These are phyloP conservation scores for Gaultheria prostrata DNA, from an alignment of 148 eudicot genomes.

Conservation along the genomic window DNA sequence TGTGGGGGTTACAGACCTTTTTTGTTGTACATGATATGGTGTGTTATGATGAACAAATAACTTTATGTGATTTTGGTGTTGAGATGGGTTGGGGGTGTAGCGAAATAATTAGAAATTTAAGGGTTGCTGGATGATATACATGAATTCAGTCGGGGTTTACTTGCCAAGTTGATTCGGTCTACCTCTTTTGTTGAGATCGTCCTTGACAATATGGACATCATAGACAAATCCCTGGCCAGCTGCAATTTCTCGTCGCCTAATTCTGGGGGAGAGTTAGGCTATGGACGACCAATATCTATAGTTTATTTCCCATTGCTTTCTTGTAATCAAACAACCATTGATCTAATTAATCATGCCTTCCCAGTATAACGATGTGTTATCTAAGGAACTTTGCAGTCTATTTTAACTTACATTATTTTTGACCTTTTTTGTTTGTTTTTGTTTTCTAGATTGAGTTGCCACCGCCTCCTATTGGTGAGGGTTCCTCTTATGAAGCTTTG, in stretches of 20 bases:
- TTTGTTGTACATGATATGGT: neutral
- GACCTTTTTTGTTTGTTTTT: neutral
- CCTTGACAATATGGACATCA: neutral
- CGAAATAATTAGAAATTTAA: neutral
- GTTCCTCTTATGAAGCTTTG: conserved; percentile 38
- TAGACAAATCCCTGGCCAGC: neutral
- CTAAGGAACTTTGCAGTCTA: neutral
- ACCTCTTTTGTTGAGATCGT: neutral
- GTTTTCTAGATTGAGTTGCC: conserved; percentile 46
- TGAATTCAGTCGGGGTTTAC: neutral
- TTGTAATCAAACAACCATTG: neutral
- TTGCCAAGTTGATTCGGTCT: neutral
- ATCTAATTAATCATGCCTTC: conserved; percentile 9
- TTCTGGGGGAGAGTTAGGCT: neutral
- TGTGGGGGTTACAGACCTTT: neutral
- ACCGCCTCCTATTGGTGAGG: conserved; percentile 72
- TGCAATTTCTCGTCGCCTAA: neutral
- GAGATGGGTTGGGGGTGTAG: neutral
- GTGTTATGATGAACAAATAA: neutral
- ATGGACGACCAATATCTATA: neutral
- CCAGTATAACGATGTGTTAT: neutral
- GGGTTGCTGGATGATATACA: neutral
- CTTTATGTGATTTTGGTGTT: neutral
- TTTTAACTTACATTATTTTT: neutral
- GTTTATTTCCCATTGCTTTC: neutral